Percentiles rank a stretch among this genome's conserved stretches.
Conservation (phyloP, 202 grass and related monocot species). For the Carex arenaria region DNA sequence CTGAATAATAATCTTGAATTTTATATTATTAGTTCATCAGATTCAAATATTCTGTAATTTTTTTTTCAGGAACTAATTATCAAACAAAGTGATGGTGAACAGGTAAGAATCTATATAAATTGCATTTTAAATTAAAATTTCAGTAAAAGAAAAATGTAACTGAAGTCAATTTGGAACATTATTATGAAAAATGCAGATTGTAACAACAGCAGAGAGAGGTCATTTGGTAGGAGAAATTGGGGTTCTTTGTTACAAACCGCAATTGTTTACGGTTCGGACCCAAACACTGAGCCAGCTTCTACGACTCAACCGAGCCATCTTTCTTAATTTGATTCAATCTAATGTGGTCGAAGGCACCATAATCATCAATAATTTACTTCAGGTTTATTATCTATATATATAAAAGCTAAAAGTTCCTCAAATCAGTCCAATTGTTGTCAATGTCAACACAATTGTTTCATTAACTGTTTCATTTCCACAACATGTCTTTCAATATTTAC, state of each 20-base stretch:
- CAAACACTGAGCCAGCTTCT: constrained; percentile 82
- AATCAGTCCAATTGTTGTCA: no score
- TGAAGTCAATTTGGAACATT: constrained; percentile 25
- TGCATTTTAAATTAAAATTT: constrained; percentile 19
- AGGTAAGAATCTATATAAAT: constrained; percentile 37
- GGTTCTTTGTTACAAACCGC: constrained; percentile 90
- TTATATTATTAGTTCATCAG: neutral
- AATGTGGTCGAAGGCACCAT: constrained; percentile 91
- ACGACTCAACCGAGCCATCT: constrained; percentile 67
- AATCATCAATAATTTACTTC: constrained; percentile 92
- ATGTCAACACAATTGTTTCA: neutral
- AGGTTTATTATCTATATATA: constrained; percentile 26
- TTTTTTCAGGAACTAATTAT: constrained; percentile 57
- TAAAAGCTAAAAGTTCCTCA: neutral
- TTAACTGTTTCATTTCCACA: neutral
- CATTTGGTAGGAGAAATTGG: constrained; percentile 94
- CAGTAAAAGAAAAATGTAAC: constrained; percentile 1
- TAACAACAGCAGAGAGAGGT: constrained; percentile 46
- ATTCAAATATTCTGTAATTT: constrained; percentile 13
- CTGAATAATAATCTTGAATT: neutral
- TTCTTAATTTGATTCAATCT: constrained; percentile 84
- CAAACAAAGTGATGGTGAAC: constrained; percentile 48
- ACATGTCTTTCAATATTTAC: neutral
- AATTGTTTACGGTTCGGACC: constrained; percentile 87
- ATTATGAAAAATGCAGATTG: constrained; percentile 36